Base-by-base conservation (phyloP, 2,329 filamentous ascomycete genomes). In the Clonostachys byssicola region DNA sequence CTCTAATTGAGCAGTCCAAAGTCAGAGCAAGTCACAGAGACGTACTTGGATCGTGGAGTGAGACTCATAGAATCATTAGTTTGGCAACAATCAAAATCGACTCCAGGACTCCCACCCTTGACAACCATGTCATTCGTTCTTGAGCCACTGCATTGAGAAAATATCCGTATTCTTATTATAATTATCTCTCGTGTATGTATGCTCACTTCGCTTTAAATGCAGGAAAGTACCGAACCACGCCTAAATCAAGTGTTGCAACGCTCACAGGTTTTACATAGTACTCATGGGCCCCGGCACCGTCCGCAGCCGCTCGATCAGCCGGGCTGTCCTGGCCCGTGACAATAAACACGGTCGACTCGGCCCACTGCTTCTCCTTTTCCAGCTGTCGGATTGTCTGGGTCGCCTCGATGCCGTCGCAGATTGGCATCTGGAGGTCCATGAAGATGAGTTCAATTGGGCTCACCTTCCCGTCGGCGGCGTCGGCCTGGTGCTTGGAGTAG, bases 401-500 rank as follows among this genome's bases (percentile, higher is more conserved):
- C 14, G 36, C 36, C 36, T 39, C 14, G 10, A 39, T 39, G 3
- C 36, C 36, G 8, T 39, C 36, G 12, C 36, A 39, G 2, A 39
- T 12, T 14, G 36, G 36, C 36, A 39, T 39, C 10, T 39, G 36
- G 14, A 39, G 17, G 17, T 39, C 36, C 36, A 39, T 39, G 36
- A 39, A 18, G 17, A 39, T 14, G 7, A 39, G 17, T 18, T 39
- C 14, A 8, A 39, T 39, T 8, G 36, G 14, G 14, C 17, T 18
- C 1, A 10, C 14, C 14, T 39, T 39, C 3, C 10, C 17, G 7
- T n/a, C 36, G 36, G 36, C 36, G n/a, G 36, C 36, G 12, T n/a
- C 14, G 17, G 12, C 17, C 36, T 39, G 36, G 14, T 39, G 36
- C 9, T n/a, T 18, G 17, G 43, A 43, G 30, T 59, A 61, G 1